phyloP scores from a whole-genome alignment of 306 rosid genomes.

The Abrus pulchellus region DNA sequence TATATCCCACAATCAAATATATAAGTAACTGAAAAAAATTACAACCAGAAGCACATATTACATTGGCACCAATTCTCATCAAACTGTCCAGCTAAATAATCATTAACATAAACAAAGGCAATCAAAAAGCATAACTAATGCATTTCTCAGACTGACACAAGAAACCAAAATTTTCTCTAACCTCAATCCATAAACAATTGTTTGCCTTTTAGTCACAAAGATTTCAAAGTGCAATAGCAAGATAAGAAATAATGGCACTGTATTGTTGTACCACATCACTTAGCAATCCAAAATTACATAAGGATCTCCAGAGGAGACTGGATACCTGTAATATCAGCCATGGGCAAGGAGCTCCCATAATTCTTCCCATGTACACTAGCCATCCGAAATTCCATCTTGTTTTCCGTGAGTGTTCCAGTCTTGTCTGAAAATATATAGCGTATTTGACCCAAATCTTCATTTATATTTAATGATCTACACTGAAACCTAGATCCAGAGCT shows the following conservation, averaged over 20 bases:
- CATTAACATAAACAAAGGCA: conserved; percentile 35
- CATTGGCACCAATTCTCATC: conserved; percentile 15
- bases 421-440: conserved; percentile 94
- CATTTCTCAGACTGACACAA: conserved; percentile 34
- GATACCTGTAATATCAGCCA: conserved; percentile 63
- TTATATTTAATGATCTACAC: conserved; percentile 97
- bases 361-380: conserved; percentile 82
- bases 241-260: conserved; percentile 25
- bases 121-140: conserved; percentile 22
- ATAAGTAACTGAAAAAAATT: conserved; percentile 34
- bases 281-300: conserved; percentile 21
- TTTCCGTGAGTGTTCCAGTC: conserved; percentile 98
- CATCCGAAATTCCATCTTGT: conserved; percentile 93
- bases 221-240: conserved; percentile 32
- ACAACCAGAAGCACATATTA: conserved; percentile 28
- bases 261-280: conserved; percentile 10
- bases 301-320: conserved; percentile 39
- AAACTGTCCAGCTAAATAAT: conserved; percentile 25
- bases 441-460: conserved; percentile 98
- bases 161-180: conserved; percentile 17
- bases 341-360: conserved; percentile 64
- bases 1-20: conserved; percentile 21
- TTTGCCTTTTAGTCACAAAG: conserved; percentile 9
- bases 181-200: conserved; percentile 28
- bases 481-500: conserved; percentile 87